These are phyloP conservation scores for Anisogramma anomala DNA, from an alignment of 2,329 filamentous ascomycete genomes.

Conservation along the genomic window DNA sequence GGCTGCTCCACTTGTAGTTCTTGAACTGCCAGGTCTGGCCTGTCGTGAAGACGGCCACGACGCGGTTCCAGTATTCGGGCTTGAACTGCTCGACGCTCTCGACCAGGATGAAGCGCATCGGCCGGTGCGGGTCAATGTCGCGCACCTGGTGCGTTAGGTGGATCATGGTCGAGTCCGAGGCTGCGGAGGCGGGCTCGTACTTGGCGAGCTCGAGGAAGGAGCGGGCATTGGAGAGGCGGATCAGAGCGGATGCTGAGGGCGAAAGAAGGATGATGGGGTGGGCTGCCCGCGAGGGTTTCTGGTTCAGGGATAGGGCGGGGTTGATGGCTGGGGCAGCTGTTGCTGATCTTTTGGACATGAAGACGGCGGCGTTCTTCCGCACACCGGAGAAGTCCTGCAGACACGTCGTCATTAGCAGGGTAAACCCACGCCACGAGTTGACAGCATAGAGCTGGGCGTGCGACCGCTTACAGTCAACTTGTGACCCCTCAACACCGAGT, in stretches of 20 bases:
- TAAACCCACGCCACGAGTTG: neutral
- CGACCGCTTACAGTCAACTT: constrained; percentile 64
- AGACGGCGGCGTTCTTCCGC: constrained; percentile 69
- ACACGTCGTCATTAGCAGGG: constrained; percentile 21
- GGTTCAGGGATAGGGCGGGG: constrained; percentile 41
- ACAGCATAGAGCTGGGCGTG: neutral
- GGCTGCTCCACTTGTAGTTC: constrained; percentile 88
- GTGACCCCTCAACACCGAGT: constrained; percentile 72
- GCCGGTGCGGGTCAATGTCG: constrained; percentile 54
- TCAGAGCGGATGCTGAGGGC: constrained; percentile 84
- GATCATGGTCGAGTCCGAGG: constrained; percentile 64
- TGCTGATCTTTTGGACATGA: constrained; percentile 52
- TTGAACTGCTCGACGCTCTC: constrained; percentile 92
- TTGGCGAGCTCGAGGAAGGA: constrained; percentile 79
- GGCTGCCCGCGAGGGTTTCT: constrained; percentile 41
- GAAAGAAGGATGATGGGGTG: constrained; percentile 95
- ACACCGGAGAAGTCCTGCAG: constrained; percentile 72
- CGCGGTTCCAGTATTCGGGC: constrained; percentile 91
- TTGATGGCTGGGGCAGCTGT: constrained; percentile 22
- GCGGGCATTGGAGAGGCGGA: constrained; percentile 93
- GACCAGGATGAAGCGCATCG: constrained; percentile 88
- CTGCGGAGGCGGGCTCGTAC: constrained; percentile 67
- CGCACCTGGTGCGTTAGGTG: constrained; percentile 72
- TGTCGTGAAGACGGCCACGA: constrained; percentile 94
- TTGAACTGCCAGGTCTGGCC: constrained; percentile 99